Base-by-base conservation (phyloP, 2,329 filamentous ascomycete species). In the Monosporascus cannonballus region DNA sequence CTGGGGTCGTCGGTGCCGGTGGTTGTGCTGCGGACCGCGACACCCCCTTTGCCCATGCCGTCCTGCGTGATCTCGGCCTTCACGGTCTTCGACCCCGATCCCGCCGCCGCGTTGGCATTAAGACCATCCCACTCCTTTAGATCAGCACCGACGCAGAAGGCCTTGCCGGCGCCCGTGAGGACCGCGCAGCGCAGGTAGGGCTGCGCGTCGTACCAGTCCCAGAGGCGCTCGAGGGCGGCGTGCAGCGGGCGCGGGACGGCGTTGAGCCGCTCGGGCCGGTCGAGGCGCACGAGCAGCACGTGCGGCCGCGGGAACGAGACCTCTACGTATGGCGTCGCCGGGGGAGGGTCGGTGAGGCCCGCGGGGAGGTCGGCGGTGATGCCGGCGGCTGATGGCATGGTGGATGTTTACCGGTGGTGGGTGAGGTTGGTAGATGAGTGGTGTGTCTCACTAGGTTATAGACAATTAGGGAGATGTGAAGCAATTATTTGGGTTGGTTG, bases 111-210 rank as follows among this genome's bases (percentile, higher is more conserved):
- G 30, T 9, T 54, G 30, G 63, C 61, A 57, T 78, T 76, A 52
- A 73, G 69, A 8, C 68, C 67, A 53, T 78, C 71, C 81, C 83
- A 86, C 69, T 87, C 84, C 66, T 83, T 83, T 18, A 89, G 74
- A 63, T 88, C 85, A 36, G 83, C 83, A 17, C 85, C 85, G 0
- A 84, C 83, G 65, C 83, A 88, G 62, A 89, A 89, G 0, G 84
- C 83, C 38, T 18, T 41, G 9, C 82, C 84, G 0, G 72, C 69
- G 20, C 85, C 85, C 1, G 84, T 87, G 46, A 89, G 64, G 2
- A 89, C 75, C 46, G 81, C 84, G 62, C 81, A 83, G 46, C 80
- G 78, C 47, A 88, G 75, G 1, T 68, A 68, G 1, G 83, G 78
- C 66, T 87, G 78, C n/a, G 63, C 64, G 62, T 89, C 85, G 66